Percentiles rank a stretch among this genome's conserved stretches.
Conservation (phyloP, 371 early-diverging fungal genomes). For the Haplosporangium sp. region DNA sequence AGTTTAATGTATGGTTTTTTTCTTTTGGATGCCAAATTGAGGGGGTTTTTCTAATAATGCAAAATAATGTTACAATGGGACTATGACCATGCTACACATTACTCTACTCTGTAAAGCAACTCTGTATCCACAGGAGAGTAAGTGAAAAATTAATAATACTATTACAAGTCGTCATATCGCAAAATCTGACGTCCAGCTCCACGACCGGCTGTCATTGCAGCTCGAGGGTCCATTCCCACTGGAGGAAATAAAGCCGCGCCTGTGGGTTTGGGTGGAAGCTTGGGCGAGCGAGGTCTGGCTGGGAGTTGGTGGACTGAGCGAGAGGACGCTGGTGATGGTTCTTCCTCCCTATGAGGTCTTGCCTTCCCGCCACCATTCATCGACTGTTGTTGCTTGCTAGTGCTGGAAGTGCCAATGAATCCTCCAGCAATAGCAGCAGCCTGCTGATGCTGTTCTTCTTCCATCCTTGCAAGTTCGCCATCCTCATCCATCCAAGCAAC, state of each 20-base stretch:
- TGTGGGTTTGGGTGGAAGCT: slow-evolving; percentile 43
- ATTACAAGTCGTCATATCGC: slow-evolving; percentile 40
- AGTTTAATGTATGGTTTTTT: background rate
- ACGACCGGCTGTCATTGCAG: slow-evolving; percentile 24
- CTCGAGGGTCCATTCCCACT: slow-evolving; percentile 40
- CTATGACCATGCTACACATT: background rate
- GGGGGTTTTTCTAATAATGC: background rate
- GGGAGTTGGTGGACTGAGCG: slow-evolving; percentile 32
- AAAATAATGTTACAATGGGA: slow-evolving; percentile 3
- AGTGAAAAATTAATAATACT: background rate
- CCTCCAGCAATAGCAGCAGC: slow-evolving; percentile 43
- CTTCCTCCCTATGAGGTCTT: slow-evolving; percentile 4
- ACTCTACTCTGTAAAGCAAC: background rate
- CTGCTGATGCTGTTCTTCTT: slow-evolving; percentile 53
- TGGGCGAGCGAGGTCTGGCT: slow-evolving; percentile 39
- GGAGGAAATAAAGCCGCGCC: slow-evolving; percentile 46
- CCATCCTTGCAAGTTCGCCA: slow-evolving; percentile 47
- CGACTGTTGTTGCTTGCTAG: background rate
- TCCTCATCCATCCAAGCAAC: slow-evolving; percentile 72
- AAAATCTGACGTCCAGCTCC: slow-evolving; percentile 40
- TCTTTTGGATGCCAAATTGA: background rate
- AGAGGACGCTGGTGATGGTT: slow-evolving; percentile 7
- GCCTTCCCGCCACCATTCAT: slow-evolving; percentile 13
- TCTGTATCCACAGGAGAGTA: background rate
- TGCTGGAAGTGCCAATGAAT: background rate